Percentiles rank a stretch among this genome's conserved stretches.
Conservation (phyloP, 2,329 filamentous ascomycete genomes). For the Ambrosiella xylebori region DNA sequence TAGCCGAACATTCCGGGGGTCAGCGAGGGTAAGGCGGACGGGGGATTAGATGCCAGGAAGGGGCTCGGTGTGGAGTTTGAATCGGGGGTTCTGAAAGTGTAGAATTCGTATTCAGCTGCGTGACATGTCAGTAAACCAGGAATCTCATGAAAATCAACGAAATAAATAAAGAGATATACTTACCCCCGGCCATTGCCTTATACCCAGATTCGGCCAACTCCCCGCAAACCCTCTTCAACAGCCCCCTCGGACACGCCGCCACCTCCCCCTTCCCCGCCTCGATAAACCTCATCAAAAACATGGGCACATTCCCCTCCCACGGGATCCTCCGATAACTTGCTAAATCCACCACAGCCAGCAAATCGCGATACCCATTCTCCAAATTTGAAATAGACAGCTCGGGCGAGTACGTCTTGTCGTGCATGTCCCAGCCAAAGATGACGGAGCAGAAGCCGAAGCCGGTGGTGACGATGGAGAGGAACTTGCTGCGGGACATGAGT, state of each 20-base stretch:
- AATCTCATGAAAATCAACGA: too few relatives aligned
- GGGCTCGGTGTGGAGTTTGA: constrained; percentile 48
- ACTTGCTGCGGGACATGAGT: constrained; percentile 83
- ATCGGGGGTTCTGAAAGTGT: constrained; percentile 61
- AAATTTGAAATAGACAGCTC: constrained; percentile 80
- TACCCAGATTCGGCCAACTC: constrained; percentile 54
- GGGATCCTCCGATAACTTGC: constrained; percentile 66
- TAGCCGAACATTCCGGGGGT: constrained; percentile 96
- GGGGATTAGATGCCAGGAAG: constrained; percentile 58
- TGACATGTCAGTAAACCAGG: background rate
- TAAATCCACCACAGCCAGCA: constrained; percentile 69
- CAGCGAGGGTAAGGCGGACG: constrained; percentile 55
- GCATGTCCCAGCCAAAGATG: constrained; percentile 95
- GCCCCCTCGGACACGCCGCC: constrained; percentile 60
- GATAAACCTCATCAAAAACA: constrained; percentile 69
- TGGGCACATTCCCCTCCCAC: constrained; percentile 75
- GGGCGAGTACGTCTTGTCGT: constrained; percentile 73
- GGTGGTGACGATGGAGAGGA: constrained; percentile 59
- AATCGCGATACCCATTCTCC: constrained; percentile 74
- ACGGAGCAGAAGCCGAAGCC: constrained; percentile 92
- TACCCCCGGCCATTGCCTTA: constrained; percentile 78
- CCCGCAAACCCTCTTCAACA: constrained; percentile 50
- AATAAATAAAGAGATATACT: constrained; percentile 19
- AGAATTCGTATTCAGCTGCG: constrained; percentile 87
- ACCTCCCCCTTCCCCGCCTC: constrained; percentile 66